phyloP scores from a whole-genome alignment of 176 grass and related monocot genomes.

The Saccharum spontaneum region DNA sequence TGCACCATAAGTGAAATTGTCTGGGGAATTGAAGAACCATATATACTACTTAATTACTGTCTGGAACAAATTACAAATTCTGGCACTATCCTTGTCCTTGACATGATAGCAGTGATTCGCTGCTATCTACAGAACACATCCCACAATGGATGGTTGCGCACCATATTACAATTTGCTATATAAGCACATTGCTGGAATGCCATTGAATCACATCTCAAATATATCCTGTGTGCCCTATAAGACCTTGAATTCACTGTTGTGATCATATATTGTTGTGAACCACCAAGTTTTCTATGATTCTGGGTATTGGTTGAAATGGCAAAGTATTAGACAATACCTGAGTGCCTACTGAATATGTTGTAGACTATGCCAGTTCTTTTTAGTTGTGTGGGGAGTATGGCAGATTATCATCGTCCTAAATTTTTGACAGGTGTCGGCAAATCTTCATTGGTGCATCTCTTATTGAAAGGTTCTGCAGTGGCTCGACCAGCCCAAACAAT shows the following conservation, averaged over 20 bases:
- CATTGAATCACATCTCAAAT: not conserved
- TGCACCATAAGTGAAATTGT: not conserved
- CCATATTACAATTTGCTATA: not conserved
- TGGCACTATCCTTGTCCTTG: not conserved
- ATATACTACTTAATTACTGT: not conserved
- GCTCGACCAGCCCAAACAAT: conserved; percentile 85
- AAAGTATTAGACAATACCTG: not conserved
- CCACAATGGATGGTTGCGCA: not conserved
- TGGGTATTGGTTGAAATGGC: conserved; percentile 8
- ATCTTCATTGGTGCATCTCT: conserved; percentile 82
- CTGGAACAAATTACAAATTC: not conserved
- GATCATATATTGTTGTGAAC: not conserved
- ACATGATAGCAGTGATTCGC: not conserved
- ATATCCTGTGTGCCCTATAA: not conserved
- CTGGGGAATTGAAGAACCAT: not conserved
- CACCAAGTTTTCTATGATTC: conserved; percentile 5
- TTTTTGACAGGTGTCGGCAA: conserved; percentile 77
- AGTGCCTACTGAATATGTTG: not conserved
- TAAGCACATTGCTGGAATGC: not conserved
- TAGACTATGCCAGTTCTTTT: not conserved
- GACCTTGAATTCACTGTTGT: not conserved
- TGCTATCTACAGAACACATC: not conserved
- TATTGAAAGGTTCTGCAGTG: conserved; percentile 63
- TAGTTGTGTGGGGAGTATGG: not conserved
- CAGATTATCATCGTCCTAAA: not conserved